These are phyloP conservation scores for Tulasnella sp. DNA, from an alignment of 768 basidiomycete genomes.

Conservation along the genomic window DNA sequence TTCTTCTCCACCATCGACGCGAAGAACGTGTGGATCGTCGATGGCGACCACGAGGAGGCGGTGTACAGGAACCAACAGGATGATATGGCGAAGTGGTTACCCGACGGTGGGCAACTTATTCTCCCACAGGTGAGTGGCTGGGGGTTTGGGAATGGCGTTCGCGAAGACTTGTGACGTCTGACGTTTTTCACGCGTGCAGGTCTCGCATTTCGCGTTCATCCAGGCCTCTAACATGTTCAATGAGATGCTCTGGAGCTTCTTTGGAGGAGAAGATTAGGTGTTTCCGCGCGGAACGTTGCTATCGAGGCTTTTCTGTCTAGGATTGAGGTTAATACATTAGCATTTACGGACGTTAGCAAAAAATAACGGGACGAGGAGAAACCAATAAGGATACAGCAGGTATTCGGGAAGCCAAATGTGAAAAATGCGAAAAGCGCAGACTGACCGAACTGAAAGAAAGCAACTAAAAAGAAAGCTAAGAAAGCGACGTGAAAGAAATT, in stretches of 20 bases:
- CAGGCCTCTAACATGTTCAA: constrained; percentile 10
- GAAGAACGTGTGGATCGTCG: constrained; percentile 6
- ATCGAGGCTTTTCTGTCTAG: no score
- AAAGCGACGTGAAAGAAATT: not conserved
- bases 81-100: constrained; percentile 16
- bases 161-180: no score
- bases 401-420: not conserved
- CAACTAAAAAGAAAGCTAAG: not conserved
- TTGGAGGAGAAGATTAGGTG: not conserved
- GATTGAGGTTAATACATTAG: not conserved
- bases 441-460: not conserved
- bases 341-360: not conserved
- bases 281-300: not conserved
- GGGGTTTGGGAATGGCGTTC: not conserved
- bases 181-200: not conserved
- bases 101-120: not conserved
- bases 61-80: constrained; percentile 11
- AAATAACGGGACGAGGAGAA: not conserved
- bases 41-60: constrained; percentile 17
- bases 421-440: not conserved
- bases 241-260: not conserved
- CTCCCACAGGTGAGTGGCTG: not conserved
- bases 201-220: constrained; percentile 23
- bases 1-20: constrained; percentile 4
- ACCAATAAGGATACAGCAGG: not conserved